Percentiles rank a stretch among this genome's conserved stretches.
Evolutionary conservation across 2,329 filamentous ascomycete genomes (phyloP).

Genomic region (Venturia asperata): DNA sequence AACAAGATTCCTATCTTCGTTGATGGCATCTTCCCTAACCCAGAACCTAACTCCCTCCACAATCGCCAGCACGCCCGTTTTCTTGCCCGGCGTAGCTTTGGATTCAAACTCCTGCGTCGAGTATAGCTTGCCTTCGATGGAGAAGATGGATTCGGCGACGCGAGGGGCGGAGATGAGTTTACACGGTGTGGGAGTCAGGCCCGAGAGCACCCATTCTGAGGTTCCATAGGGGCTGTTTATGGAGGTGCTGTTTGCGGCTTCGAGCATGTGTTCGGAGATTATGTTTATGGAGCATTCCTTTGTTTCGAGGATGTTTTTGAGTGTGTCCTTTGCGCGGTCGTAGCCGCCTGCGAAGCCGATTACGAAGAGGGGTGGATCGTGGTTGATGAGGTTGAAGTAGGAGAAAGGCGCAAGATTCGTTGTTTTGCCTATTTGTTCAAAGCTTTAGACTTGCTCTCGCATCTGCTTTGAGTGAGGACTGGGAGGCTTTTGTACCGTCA

Average conservation of each 20-base stretch:
- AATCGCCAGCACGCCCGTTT: slow-evolving; percentile 65
- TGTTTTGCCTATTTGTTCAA: slow-evolving; percentile 26
- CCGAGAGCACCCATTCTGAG: slow-evolving; percentile 73
- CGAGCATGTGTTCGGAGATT: slow-evolving; percentile 74
- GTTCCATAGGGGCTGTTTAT: slow-evolving; percentile 71
- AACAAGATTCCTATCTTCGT: slow-evolving; percentile 66
- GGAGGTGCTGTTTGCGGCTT: slow-evolving; percentile 76
- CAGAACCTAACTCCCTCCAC: slow-evolving; percentile 83
- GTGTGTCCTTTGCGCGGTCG: slow-evolving; percentile 65
- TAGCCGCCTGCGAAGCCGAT: slow-evolving; percentile 53
- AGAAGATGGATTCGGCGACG: slow-evolving; percentile 76
- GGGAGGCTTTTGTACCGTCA: slow-evolving; percentile 45
- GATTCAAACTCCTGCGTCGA: slow-evolving; percentile 71
- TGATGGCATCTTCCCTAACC: slow-evolving; percentile 81
- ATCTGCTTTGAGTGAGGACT: not conserved
- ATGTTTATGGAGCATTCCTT: slow-evolving; percentile 76
- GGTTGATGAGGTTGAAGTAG: slow-evolving; percentile 76
- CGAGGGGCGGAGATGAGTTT: slow-evolving; percentile 61
- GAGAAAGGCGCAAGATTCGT: slow-evolving; percentile 82
- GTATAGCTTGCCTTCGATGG: slow-evolving; percentile 72
- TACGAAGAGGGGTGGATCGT: slow-evolving; percentile 80
- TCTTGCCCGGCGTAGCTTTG: slow-evolving; percentile 61
- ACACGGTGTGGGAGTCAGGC: slow-evolving; percentile 63
- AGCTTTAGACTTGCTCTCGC: not conserved
- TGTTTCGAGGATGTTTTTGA: slow-evolving; percentile 64